Base-by-base conservation (phyloP, 2,329 filamentous ascomycete genomes). In the Akanthomyces uredinophilus region DNA sequence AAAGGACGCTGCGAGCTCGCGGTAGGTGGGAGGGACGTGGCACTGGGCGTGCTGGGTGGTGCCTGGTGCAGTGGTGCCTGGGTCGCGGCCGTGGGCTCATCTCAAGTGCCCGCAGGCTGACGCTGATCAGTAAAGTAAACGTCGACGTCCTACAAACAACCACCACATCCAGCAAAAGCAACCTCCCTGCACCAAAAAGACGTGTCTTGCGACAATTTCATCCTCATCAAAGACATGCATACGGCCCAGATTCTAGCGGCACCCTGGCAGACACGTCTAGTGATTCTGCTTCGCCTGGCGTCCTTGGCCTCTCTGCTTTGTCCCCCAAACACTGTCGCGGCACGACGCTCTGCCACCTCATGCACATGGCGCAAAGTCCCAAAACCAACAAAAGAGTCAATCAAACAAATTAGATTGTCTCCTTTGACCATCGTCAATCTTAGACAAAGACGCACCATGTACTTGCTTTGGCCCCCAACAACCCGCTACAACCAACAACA, bases 141-240 rank as follows among this genome's bases (percentile, higher is more conserved):
- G 14, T 6, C 27, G 6, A 39, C 4, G 14, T 39, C 16, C 29
- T 37, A 27, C 43, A n/a, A 47, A 51, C 27, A 4, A 11, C 49
- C 49, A 20, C 16, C 27, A 35, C 32, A 5, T 18, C n/a, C 18
- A 53, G 10, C 39, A 58, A 27, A 59, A 59, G 56, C 29, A 59
- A 59, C 16, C 55, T 20, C 35, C 27, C 37, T 22, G 22, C 27
- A 18, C n/a, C 5, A 35, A 29, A 57, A 47, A 16, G 35, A n/a
- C 29, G 44, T 59, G 56, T 59, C 56, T 59, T 51, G 44, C 22
- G 27, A 18, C 44, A 47, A 59, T 59, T 51, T 59, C 24, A 43
- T 59, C 46, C n/a, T n/a, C 37, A 49, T 57, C 54, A 41, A 47
- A 59, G 46, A 59, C 56, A 51, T 43, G 22, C 56, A 59, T 20